Conservation (phyloP, 1,139 yeast genomes). For the Williopsis jadinii region DNA sequence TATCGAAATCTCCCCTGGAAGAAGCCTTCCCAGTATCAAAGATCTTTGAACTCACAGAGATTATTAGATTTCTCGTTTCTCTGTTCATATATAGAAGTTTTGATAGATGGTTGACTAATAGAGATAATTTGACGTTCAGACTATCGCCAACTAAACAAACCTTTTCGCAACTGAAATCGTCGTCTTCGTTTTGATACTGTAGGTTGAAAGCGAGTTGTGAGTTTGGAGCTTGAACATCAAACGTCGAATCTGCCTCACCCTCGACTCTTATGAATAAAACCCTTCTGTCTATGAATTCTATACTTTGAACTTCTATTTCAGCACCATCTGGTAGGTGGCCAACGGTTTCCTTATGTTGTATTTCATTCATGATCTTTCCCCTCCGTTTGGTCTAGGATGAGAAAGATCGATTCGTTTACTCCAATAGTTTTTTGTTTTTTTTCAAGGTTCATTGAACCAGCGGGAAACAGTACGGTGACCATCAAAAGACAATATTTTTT, state of each 20-base stretch:
- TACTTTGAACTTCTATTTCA: conserved; percentile 15
- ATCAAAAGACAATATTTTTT: no score
- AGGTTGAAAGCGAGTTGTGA: background rate
- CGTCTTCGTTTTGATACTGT: conserved; percentile 4
- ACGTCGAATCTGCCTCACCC: conserved; percentile 32
- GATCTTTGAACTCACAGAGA: conserved; percentile 35
- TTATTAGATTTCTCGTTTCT: conserved; percentile 26
- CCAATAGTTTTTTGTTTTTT: background rate
- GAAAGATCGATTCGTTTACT: no score
- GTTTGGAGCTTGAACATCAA: conserved; percentile 27
- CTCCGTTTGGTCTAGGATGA: no score
- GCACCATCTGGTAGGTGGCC: background rate
- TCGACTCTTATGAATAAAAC: conserved; percentile 24
- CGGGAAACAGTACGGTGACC: no score
- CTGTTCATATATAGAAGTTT: conserved; percentile 22
- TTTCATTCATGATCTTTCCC: background rate
- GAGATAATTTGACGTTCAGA: conserved; percentile 25
- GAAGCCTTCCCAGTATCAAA: conserved; percentile 16
- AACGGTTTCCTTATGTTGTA: background rate
- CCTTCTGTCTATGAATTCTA: conserved; percentile 27
- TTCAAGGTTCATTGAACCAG: background rate
- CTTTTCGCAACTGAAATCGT: conserved; percentile 16
- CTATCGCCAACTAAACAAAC: conserved; percentile 25
- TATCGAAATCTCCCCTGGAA: conserved; percentile 19
- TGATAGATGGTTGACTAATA: conserved; percentile 30